phyloP scores from a whole-genome alignment of 495 filamentous ascomycete genomes.

The Pyrenula aspistea region DNA sequence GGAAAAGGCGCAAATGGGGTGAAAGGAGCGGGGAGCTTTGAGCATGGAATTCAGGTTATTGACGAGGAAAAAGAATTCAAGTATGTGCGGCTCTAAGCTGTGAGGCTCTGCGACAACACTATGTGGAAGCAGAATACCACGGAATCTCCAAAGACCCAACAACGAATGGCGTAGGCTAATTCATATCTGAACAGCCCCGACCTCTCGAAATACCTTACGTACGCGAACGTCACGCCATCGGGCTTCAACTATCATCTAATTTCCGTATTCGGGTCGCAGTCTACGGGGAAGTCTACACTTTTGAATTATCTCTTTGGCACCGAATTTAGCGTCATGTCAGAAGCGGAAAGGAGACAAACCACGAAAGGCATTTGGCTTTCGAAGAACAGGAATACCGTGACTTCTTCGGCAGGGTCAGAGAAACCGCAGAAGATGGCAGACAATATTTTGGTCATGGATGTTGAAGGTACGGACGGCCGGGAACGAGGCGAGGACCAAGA shows the following conservation, averaged over 20 bases:
- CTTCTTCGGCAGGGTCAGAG: conserved; percentile 10
- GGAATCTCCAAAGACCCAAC: no score
- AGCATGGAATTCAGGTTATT: conserved; percentile 92
- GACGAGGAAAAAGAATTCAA: conserved; percentile 95
- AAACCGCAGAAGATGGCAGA: conserved; percentile 61
- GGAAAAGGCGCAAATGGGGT: conserved; percentile 43
- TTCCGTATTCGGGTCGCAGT: conserved; percentile 96
- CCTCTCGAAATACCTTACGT: conserved; percentile 66
- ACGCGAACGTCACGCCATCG: conserved; percentile 66
- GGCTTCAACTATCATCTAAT: conserved; percentile 99
- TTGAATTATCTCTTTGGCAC: conserved; percentile 95
- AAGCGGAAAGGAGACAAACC: conserved; percentile 79
- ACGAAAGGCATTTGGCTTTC: conserved; percentile 99
- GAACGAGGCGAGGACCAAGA: conserved; percentile 97
- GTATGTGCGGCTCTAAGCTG: conserved; percentile 34
- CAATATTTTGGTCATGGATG: conserved; percentile 98
- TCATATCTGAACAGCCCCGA: conserved; percentile 42
- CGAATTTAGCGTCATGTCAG: conserved; percentile 92
- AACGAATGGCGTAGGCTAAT: no score
- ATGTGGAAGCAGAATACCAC: no score
- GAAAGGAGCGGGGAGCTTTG: conserved; percentile 53
- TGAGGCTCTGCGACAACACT: no score
- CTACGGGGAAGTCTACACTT: conserved; percentile 93
- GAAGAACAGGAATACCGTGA: conserved; percentile 64
- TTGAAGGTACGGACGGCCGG: conserved; percentile 93